Percentiles rank a stretch among this genome's conserved stretches.
Evolutionary conservation across 1,284 basidiomycete genomes (phyloP).

Genomic region (Moniliella sp.): DNA sequence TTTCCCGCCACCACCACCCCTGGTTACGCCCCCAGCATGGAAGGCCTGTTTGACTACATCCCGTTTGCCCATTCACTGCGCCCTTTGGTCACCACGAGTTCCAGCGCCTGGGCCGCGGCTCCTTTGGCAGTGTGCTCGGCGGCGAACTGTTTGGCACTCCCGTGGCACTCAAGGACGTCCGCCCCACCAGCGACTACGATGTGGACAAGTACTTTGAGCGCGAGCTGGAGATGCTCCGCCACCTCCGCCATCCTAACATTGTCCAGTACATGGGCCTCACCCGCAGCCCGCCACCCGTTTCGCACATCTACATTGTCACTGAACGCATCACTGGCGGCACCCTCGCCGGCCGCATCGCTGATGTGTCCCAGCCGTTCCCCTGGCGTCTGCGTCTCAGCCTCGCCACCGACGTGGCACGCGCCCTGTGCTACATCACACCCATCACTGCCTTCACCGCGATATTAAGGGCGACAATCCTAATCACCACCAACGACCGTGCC

Average conservation of each 20-base stretch:
- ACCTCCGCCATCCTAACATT: conserved; percentile 79
- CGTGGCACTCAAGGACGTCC: conserved; percentile 83
- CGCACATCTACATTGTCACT: conserved; percentile 38
- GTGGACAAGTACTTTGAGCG: too few relatives aligned
- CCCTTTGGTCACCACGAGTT: too few relatives aligned
- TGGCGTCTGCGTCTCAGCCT: conserved; percentile 56
- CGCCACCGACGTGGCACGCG: conserved; percentile 74
- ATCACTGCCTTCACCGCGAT: too few relatives aligned
- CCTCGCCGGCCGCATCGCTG: conserved; percentile 19
- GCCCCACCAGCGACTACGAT: conserved; percentile 68
- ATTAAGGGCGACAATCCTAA: conserved; percentile 86
- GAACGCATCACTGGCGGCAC: conserved; percentile 27
- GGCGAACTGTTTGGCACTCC: conserved; percentile 78
- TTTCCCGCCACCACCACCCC: too few relatives aligned
- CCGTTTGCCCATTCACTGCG: too few relatives aligned
- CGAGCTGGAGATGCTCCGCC: too few relatives aligned
- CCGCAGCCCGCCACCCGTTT: conserved; percentile 57
- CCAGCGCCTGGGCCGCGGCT: conserved; percentile 19
- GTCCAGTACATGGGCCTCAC: conserved; percentile 82
- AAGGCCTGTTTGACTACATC: too few relatives aligned
- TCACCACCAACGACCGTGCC: conserved; percentile 72
- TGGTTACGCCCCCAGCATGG: too few relatives aligned
- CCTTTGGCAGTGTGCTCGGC: conserved; percentile 35
- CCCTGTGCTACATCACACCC: conserved; percentile 88
- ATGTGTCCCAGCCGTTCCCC: conserved; percentile 14